Base-by-base conservation (phyloP, 257 asterid species). In the Scutellaria barbata region DNA sequence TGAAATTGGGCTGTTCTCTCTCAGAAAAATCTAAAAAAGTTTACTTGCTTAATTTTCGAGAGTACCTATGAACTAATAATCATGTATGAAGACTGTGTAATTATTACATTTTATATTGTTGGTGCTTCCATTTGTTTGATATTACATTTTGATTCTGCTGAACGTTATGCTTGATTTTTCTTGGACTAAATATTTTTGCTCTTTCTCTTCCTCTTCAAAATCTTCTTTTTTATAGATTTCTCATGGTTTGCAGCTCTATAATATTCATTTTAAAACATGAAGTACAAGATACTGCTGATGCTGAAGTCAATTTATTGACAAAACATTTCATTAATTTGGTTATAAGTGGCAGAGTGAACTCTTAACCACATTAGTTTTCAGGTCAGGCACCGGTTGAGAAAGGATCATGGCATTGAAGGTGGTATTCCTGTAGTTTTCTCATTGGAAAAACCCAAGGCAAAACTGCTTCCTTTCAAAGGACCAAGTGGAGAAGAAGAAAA, bases 341-440 rank as follows among this genome's bases (percentile, higher is more conserved):
- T 51, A 33, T 53, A 17, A 40, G 53, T 60, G 18, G 68, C 56
- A n/a, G 58, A 66, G n/a, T 46, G 76, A 73, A 66, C 80, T 77
- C 81, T 77, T 63, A 73, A 63, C 51, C 65, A 46, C 56, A 69
- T 63, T 33, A 62, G 17, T 78, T 77, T 68, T 74, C 91, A 94
- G 98, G 96, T 94, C 60, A 86, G 98, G 77, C 84, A 89, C 73
- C 96, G 97, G 47, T 73, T 94, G 78, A 89, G 84, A 84, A 91
- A 86, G 83, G 88, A 88, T 62, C 63, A 86, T 68, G 96, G 99
- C 65, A 94, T 94, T 84, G 97, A 94, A 59, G 95, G 99, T 61
- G 97, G 99, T 77, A 86, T 94, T 82, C 97, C 99, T 68, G 89
- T 94, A 69, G 96, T 94, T 68, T 94, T 94, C 80, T 94, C 99